phyloP scores from a whole-genome alignment of 176 grass and related monocot genomes.

The Leersia perrieri region DNA sequence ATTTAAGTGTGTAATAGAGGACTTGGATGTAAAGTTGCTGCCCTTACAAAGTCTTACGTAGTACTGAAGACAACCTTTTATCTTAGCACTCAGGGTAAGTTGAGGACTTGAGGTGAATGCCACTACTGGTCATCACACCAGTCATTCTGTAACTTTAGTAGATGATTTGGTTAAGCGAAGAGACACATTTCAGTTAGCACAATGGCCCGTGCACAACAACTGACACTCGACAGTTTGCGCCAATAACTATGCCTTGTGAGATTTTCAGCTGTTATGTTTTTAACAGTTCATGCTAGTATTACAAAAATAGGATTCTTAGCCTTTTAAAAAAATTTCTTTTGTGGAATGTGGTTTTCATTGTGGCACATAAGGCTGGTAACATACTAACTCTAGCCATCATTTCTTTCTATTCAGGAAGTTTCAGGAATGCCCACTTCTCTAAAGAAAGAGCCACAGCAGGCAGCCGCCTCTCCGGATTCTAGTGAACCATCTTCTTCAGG shows the following conservation, averaged over 20 bases:
- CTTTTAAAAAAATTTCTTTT: not conserved
- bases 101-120: not conserved
- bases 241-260: not conserved
- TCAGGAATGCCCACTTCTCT: constrained; percentile 78
- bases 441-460: constrained; percentile 62
- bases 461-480: constrained; percentile 58
- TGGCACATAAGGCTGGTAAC: not conserved
- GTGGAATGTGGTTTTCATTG: not conserved
- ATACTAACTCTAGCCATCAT: constrained; percentile 17
- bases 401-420: constrained; percentile 55
- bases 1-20: too few relatives aligned
- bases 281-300: not conserved
- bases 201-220: constrained; percentile 4
- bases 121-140: not conserved
- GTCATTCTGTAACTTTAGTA: not conserved
- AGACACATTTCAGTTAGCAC: not conserved
- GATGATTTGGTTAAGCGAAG: not conserved
- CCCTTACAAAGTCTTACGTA: not conserved
- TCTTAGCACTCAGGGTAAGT: not conserved
- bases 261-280: not conserved
- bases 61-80: not conserved
- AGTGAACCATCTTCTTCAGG: constrained; percentile 80
- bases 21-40: not conserved
- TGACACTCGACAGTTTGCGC: not conserved
- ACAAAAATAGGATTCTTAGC: not conserved